Conservation (phyloP, 2,329 filamentous ascomycete species). For the Ophiocordyceps australis region DNA sequence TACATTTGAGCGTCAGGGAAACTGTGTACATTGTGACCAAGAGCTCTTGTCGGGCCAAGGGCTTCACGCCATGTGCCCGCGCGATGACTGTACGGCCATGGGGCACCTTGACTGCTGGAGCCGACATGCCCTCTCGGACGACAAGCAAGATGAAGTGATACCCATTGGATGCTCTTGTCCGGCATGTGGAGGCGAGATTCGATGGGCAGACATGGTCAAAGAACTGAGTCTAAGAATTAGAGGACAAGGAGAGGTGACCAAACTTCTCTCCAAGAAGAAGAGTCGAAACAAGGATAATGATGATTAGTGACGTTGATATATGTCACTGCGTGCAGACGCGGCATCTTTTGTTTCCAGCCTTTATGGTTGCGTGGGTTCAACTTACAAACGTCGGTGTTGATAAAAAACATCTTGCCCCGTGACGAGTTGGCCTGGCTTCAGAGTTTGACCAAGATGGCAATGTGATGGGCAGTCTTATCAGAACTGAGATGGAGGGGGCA, state of each 20-base stretch:
- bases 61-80: constrained; percentile 38
- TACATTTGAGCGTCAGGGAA: constrained; percentile 34
- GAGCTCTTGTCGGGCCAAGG: constrained; percentile 26
- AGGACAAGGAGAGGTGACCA: constrained; percentile 50
- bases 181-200: constrained; percentile 38
- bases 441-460: no score
- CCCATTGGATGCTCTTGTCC: constrained; percentile 58
- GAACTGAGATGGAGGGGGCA: no score
- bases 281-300: no score
- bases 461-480: no score
- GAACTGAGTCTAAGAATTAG: constrained; percentile 60
- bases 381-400: no score
- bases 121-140: constrained; percentile 23
- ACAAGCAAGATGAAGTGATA: constrained; percentile 29
- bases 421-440: no score
- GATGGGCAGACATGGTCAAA: constrained; percentile 67
- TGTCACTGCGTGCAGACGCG: no score
- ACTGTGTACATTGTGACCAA: constrained; percentile 33
- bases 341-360: no score
- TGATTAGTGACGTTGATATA: no score
- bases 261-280: constrained; percentile 45
- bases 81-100: constrained; percentile 31
- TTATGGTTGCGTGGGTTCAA: no score
- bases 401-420: no score
- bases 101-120: constrained; percentile 45